Base-by-base conservation (phyloP, 257 asterid genomes). In the Capsicum pubescens region DNA sequence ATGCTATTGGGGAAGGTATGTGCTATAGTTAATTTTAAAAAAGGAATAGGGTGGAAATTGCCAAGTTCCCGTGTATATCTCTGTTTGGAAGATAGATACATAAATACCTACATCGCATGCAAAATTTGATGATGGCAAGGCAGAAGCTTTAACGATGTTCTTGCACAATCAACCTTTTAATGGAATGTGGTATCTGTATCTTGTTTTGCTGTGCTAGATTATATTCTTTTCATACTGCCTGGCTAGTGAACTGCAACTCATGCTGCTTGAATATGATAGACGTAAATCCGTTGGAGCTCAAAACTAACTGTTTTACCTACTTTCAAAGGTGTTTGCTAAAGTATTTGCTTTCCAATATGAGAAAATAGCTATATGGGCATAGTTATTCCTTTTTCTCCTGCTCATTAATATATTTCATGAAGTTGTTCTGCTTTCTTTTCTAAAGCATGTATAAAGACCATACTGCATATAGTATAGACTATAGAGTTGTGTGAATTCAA, bases 1-100 rank as follows among this genome's bases (percentile, higher is more conserved):
- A 70, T 79, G 90, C 57, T 84, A 89, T 59, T 78, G 88, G 83
- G 64, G 92, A 92, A 90, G 98, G 98, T 93, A 90, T 83, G 79
- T 13, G 1, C 8, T 79, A 11, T 6, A 0, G 8, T 58, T 74
- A 79, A 54, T 32, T 13, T 55, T 52, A 26, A 14, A 3, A 13
- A 76, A 2, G 13, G 52, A 8, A 68, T 68, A 68, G 48, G 13
- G 5, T 52, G 44, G 81, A 76, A 52, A 76, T 52, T 8, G 26
- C 46, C 61, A 21, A 26, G 50, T 26, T 5, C 81, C 64, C 16
- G 3, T 0, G 11, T 54, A 77, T 54, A 26, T 52, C 61, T 52
- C 44, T 77, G 26, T 54, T 1, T 21, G 64, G 32, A 71, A 5
- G 36, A 44, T 46, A 26, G 64, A 54, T 77, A 12, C 0, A 7